These are phyloP conservation scores for Metarhizium album DNA, from an alignment of 2,329 filamentous ascomycete species.

Conservation along the genomic window DNA sequence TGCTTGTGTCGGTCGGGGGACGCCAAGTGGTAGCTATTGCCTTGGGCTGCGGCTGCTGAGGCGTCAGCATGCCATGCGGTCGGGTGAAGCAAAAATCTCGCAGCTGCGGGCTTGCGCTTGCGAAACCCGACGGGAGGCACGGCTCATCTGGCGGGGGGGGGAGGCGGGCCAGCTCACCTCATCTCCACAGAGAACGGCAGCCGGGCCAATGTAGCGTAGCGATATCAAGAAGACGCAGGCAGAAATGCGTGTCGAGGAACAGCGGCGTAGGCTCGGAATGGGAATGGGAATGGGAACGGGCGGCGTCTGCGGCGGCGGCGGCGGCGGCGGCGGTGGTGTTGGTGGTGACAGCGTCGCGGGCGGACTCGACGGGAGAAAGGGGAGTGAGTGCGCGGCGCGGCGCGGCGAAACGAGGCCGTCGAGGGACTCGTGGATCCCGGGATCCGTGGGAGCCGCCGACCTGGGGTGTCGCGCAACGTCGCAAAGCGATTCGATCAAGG, in stretches of 20 bases:
- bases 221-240: not conserved
- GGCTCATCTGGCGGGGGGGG: not conserved
- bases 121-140: conserved; percentile 1
- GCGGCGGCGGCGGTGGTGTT: too few species aligned
- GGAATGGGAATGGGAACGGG: too few species aligned
- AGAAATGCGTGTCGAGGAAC: not conserved
- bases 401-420: not conserved
- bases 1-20: not conserved
- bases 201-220: not conserved
- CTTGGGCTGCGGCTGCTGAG: not conserved
- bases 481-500: not conserved
- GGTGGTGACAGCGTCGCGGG: not conserved
- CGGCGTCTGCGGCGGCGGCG: too few species aligned
- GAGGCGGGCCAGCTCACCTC: conserved; percentile 6
- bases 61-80: conserved; percentile 1
- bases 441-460: not conserved
- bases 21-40: not conserved
- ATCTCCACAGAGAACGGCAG: conserved; percentile 5
- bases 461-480: not conserved
- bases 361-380: too few species aligned
- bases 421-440: not conserved
- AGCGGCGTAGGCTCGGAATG: not conserved
- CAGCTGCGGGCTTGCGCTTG: not conserved
- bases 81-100: not conserved
- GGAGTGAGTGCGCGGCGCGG: too few species aligned